These are phyloP conservation scores for Furcasterigmium sp. DNA, from an alignment of 2,329 filamentous ascomycete species.

Conservation along the genomic window DNA sequence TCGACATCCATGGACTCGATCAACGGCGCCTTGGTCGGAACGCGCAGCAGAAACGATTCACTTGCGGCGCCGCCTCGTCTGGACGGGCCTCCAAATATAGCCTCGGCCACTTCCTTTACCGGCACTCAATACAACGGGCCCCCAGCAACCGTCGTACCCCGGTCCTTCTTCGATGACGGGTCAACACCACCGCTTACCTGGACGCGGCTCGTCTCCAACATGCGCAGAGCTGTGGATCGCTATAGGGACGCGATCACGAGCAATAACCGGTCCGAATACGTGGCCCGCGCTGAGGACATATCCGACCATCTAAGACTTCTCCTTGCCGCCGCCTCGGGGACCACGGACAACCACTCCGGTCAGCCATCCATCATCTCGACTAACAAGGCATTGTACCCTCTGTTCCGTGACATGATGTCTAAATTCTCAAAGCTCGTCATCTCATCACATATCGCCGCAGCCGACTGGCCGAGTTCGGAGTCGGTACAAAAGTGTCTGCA, in stretches of 20 bases:
- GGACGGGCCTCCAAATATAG: conserved; percentile 43
- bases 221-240: conserved; percentile 83
- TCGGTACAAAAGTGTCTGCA: conserved; percentile 92
- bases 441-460: conserved; percentile 94
- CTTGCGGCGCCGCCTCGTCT: conserved; percentile 34
- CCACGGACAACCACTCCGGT: conserved; percentile 96
- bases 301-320: conserved; percentile 92
- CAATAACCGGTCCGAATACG: conserved; percentile 82
- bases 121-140: conserved; percentile 52
- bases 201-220: conserved; percentile 85
- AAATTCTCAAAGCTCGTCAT: conserved; percentile 99
- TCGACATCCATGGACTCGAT: conserved; percentile 91
- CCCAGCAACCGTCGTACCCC: conserved; percentile 59
- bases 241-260: conserved; percentile 87
- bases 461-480: conserved; percentile 91
- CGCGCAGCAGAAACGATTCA: conserved; percentile 52
- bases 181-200: conserved; percentile 76
- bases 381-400: conserved; percentile 93
- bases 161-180: conserved; percentile 89
- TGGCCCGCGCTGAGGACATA: conserved; percentile 92
- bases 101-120: conserved; percentile 58
- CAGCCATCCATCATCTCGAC: conserved; percentile 99
- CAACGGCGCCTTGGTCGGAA: conserved; percentile 59
- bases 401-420: conserved; percentile 99
- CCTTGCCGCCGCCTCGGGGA: conserved; percentile 92